Evolutionary conservation across 2,329 filamentous ascomycete genomes (phyloP), one percentile per base, ranked within the genome.

Genomic region (Fusarium anthophilum): DNA sequence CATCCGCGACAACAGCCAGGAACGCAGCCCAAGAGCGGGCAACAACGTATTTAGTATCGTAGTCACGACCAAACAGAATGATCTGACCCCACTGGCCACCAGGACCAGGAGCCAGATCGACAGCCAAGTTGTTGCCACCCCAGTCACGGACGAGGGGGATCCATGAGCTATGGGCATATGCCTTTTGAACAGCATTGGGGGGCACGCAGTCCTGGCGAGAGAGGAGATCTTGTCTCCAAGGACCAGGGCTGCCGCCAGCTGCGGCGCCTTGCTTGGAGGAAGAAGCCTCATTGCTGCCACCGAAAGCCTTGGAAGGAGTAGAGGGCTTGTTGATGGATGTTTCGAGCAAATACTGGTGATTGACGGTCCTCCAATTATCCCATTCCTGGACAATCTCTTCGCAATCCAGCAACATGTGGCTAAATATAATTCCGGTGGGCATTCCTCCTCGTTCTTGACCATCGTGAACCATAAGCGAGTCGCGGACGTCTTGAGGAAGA

Each of bases 371-470:
- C 96, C 96, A 99, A 80, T 98, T 97, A 78, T 94, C 93, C 94
- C 96, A 98, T 82, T 99, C 96, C 82, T 98, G 95, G 28, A 98
- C 92, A 77, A 99, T 98, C 81, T 99, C 96, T 83, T 99, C 96
- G 80, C 96, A 98, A 82, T 99, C 96, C 66, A 99, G 90, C 73
- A 99, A 85, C 96, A 99, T 99, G 81, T 91, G 93, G 69, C 95
- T 90, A 78, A 99, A 98, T 70, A 99, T 90, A 76, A 98, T 93
- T 72, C 96, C 96, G 0, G 96, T 98, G 2, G 96, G 96, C 65
- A 89, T 88, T 73, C 96, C 96, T 71, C 95, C 94, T 73, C 96
- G 93, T 84, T 99, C 96, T 83, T 99, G 96, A n/a, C 96, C 96
- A 79, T 99, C 96, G 82, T 99, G 96, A 60, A 94, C 83, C 85